Conservation (phyloP, 1,284 basidiomycete species). For the Cystobasidium pallidum region DNA sequence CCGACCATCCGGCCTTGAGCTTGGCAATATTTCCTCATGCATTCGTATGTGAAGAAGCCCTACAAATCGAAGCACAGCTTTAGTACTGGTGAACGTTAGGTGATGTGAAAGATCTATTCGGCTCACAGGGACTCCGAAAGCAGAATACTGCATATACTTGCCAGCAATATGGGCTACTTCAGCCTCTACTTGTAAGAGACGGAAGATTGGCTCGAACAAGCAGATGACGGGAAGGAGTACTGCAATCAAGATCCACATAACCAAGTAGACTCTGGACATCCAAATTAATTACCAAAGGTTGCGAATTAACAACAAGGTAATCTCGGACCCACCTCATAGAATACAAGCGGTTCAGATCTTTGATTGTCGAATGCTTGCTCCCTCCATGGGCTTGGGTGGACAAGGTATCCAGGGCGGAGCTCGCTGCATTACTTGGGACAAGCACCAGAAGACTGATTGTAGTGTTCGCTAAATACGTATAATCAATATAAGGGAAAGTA, state of each 20-base stretch:
- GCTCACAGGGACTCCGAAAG: constrained; percentile 23
- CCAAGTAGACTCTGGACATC: constrained; percentile 3
- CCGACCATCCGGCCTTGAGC: constrained; percentile 26
- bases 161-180: constrained; percentile 27
- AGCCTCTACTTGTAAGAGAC: constrained; percentile 24
- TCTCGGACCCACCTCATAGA: constrained; percentile 3
- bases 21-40: constrained; percentile 34
- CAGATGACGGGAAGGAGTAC: constrained; percentile 17
- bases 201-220: constrained; percentile 39
- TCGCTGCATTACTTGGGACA: constrained; percentile 18
- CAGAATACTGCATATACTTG: constrained; percentile 22
- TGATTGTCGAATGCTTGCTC: neutral
- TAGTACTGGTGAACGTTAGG: no score
- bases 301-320: neutral
- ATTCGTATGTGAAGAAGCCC: constrained; percentile 29
- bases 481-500: no score
- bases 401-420: constrained; percentile 29
- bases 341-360: constrained; percentile 39
- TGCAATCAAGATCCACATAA: constrained; percentile 20
- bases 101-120: neutral
- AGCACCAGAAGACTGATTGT: constrained; percentile 25
- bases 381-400: constrained; percentile 36
- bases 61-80: neutral
- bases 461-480: constrained; percentile 40
- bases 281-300: neutral